Evolutionary conservation across 2,329 filamentous ascomycete genomes (phyloP), one percentile per base, ranked within the genome.

Genomic region (Aspergillus luchuensis): DNA sequence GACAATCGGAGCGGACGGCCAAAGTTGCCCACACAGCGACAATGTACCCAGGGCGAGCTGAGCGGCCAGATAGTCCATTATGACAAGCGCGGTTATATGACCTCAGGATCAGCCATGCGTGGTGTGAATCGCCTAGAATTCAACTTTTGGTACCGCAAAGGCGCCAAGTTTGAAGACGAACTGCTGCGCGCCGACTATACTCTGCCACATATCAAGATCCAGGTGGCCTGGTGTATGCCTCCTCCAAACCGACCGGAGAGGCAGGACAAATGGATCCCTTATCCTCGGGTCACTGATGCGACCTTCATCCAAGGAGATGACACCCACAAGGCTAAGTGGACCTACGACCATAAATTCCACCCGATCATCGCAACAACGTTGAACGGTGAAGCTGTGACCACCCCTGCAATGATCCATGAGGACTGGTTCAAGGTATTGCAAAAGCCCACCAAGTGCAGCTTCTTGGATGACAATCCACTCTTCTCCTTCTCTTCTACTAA

Each of bases 151-250:
- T 85, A 85, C 68, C 79, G 82, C 28, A 82, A 83, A 66, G 80
- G 81, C 57, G 79, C 81, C 15, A 79, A 78, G 49, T 83, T 81
- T 60, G 81, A 81, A 36, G 82, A 84, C 67, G 83, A 84, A 60
- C 75, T 85, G 17, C 75, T 85, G 1, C 77, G 82, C 52, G 83
- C 81, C 1, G 83, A 85, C 60, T 85, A 82, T 60, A 76, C 79
- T 0, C 74, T 85, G 59, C 77, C 80, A 2, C 82, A 85, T 65
- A 80, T 84, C 64, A 81, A 76, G 49, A 81, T 79, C 65, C 82
- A 79, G 17, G 81, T 85, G 2, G 79, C 80, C 41, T 85, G 83
- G 82, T 82, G 79, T 63, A 80, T 80, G 51, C 80, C 82, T 57
- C 81, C 82, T 1, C 75, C 77, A 30, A 76, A 76, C 13, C 79